Base-by-base conservation (phyloP, 2,329 filamentous ascomycete species). In the Colletotrichum karsti region DNA sequence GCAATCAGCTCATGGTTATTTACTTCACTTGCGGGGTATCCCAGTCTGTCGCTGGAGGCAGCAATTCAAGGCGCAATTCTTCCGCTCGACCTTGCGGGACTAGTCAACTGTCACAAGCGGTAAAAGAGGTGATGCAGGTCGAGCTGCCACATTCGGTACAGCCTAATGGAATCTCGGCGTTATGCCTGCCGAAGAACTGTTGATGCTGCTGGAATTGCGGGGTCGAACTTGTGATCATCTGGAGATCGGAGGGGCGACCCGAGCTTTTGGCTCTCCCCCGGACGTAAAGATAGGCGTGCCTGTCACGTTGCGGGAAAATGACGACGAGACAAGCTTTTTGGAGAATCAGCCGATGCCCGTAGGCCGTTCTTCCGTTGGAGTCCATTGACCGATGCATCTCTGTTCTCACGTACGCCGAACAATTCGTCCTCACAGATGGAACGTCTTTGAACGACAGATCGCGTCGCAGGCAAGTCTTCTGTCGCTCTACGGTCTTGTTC, bases 171-270 rank as follows among this genome's bases (percentile, higher is more conserved):
- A 26, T 20, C 59, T 67, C 59, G 59, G 64, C 44, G 28, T 67
- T 51, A 39, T 63, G 51, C 13, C 28, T 28, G n/a, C 63, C 59
- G 63, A 67, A 44, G 56, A 28, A 20, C 26, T 37, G 61, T 50
- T 42, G 61, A n/a, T 44, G 41, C 20, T 20, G 42, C 30, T 10
- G n/a, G n/a, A 39, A 44, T 22, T 67, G 53, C 59, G 51, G 51
- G 51, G 59, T 57, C 24, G 12, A 51, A 26, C 24, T 41, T 24
- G 20, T 56, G 58, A 63, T 67, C 59, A 67, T 22, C 63, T 56
- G 63, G 50, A 26, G 48, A 67, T 67, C 63, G 50, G 46, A 62
- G 63, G 63, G 41, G 50, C 57, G 2, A 48, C 35, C 51, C 53
- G 44, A 41, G 33, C 42, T 22, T 64, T 18, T 33, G 7, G 33